Evolutionary conservation across 768 basidiomycete genomes (phyloP).

Genomic region (Trametes coccinea): DNA sequence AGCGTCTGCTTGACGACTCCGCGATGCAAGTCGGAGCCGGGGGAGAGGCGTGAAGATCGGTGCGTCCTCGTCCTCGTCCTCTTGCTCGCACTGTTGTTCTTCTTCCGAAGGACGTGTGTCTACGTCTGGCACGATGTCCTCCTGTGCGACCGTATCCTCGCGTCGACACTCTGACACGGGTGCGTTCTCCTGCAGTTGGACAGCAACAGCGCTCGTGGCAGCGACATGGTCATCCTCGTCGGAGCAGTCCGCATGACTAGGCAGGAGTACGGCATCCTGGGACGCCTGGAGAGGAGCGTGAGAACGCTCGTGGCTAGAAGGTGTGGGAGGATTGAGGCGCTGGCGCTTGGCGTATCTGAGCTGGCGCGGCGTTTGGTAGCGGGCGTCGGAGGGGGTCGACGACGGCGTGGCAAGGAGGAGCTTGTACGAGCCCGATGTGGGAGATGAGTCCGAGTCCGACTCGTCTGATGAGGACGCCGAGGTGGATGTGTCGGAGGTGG

Average conservation of each 20-base stretch:
- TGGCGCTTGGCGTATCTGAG: constrained; percentile 13
- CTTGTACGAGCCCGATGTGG: not conserved
- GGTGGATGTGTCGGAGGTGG: not conserved
- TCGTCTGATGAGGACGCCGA: not conserved
- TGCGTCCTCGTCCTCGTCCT: not conserved
- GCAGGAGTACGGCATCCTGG: not conserved
- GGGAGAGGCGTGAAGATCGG: constrained; percentile 11
- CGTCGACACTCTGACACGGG: too few relatives aligned
- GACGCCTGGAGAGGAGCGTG: not conserved
- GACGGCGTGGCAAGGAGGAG: not conserved
- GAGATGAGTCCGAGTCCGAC: too few relatives aligned
- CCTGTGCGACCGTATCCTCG: too few relatives aligned
- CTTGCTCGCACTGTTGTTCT: too few relatives aligned
- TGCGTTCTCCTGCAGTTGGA: too few relatives aligned
- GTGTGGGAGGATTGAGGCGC: not conserved
- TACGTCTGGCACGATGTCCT: too few relatives aligned
- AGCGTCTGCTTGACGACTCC: not conserved
- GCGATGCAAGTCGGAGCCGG: not conserved
- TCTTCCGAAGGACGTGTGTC: not conserved
- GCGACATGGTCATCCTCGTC: too few relatives aligned
- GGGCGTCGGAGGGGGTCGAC: not conserved
- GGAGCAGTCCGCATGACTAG: not conserved
- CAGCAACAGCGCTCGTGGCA: too few relatives aligned
- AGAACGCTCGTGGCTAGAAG: not conserved
- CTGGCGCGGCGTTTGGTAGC: constrained; percentile 6